Percentiles rank a stretch among this genome's conserved stretches.
Evolutionary conservation across 371 early-diverging fungal genomes (phyloP).

Genomic region (Haplosporangium sp.): DNA sequence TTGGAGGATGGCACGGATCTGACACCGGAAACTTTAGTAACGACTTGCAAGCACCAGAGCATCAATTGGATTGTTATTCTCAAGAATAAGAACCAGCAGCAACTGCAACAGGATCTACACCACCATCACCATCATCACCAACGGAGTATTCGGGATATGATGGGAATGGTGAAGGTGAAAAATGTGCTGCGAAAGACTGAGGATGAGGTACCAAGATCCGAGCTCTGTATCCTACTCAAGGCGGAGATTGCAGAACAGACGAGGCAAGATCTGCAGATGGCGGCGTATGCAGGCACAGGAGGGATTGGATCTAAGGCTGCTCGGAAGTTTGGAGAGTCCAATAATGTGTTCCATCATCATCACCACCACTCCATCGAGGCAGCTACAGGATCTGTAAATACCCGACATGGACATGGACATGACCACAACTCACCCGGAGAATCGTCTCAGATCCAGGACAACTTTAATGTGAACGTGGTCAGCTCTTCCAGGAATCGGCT

Average conservation of each 20-base stretch:
- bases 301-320: slow-evolving; percentile 62
- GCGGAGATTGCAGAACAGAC: slow-evolving; percentile 78
- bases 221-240: slow-evolving; percentile 69
- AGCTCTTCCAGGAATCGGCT: slow-evolving; percentile 60
- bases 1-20: slow-evolving; percentile 75
- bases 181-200: slow-evolving; percentile 76
- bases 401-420: slow-evolving; percentile 54
- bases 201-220: slow-evolving; percentile 68
- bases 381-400: slow-evolving; percentile 22
- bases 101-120: slow-evolving; percentile 25
- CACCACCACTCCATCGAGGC: slow-evolving; percentile 17
- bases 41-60: slow-evolving; percentile 73
- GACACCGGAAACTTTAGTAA: slow-evolving; percentile 73
- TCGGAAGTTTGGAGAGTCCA: slow-evolving; percentile 55
- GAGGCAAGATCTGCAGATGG: slow-evolving; percentile 62
- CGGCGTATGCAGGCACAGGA: slow-evolving; percentile 54
- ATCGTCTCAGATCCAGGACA: slow-evolving; percentile 17
- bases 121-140: slow-evolving; percentile 8
- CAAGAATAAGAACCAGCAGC: slow-evolving; percentile 66
- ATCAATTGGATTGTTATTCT: slow-evolving; percentile 87
- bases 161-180: slow-evolving; percentile 76
- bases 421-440: slow-evolving; percentile 33
- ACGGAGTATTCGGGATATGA: slow-evolving; percentile 39
- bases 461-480: slow-evolving; percentile 55
- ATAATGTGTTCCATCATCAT: slow-evolving; percentile 12